A percentile compares a stretch with the other conserved stretches of the same genome.
Evolutionary conservation across 2,329 filamentous ascomycete species (phyloP).

Genomic region (Emergomyces orientalis): DNA sequence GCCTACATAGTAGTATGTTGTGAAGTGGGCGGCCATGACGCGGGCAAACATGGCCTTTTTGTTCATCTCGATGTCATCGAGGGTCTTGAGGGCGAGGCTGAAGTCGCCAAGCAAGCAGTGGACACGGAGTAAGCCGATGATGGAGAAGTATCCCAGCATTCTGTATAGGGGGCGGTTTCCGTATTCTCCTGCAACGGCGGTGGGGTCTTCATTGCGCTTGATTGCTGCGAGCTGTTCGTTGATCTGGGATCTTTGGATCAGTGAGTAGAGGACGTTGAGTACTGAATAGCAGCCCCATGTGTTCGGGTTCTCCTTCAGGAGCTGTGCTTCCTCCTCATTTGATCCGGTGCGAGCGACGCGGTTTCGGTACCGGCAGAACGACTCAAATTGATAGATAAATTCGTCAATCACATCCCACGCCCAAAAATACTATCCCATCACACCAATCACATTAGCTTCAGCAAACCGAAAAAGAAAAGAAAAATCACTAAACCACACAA

Average conservation of each 20-base stretch:
- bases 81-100: conserved; percentile 93
- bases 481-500: neutral
- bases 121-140: conserved; percentile 91
- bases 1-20: conserved; percentile 99
- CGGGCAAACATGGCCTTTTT: conserved; percentile 99
- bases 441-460: conserved; percentile 6
- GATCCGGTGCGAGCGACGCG: conserved; percentile 69
- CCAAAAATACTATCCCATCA: conserved; percentile 74
- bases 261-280: conserved; percentile 96
- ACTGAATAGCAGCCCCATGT: conserved; percentile 99
- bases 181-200: conserved; percentile 85
- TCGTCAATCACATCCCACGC: conserved; percentile 99
- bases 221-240: conserved; percentile 92
- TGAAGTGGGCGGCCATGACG: conserved; percentile 99
- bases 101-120: conserved; percentile 97
- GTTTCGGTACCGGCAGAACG: conserved; percentile 94
- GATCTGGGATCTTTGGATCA: conserved; percentile 97
- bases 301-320: conserved; percentile 93
- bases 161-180: conserved; percentile 89
- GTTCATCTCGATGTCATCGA: conserved; percentile 99
- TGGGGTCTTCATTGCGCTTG: conserved; percentile 85
- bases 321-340: conserved; percentile 84
- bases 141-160: conserved; percentile 99
- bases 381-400: conserved; percentile 99
- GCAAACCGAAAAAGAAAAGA: neutral